Evolutionary conservation across 108 stramenopile species (phyloP).

Genomic region (Skeletonema marinoi): DNA sequence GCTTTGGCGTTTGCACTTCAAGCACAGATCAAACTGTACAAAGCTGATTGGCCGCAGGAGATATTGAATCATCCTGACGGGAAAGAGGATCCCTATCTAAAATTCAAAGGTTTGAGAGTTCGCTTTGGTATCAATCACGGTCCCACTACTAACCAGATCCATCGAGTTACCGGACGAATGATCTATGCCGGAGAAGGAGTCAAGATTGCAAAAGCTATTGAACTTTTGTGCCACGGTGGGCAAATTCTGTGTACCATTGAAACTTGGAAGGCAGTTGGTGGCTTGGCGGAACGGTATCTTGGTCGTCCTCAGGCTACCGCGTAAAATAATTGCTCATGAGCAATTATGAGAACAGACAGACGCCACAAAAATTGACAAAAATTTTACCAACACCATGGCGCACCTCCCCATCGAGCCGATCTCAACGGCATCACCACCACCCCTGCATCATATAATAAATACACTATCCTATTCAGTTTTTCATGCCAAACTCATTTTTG

Average conservation of each 20-base stretch:
- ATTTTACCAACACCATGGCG: too few relatives aligned
- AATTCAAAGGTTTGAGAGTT: slow-evolving; percentile 30
- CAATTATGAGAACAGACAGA: too few relatives aligned
- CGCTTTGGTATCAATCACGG: slow-evolving; percentile 34
- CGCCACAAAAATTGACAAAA: too few relatives aligned
- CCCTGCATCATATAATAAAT: too few relatives aligned
- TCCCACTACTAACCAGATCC: not conserved
- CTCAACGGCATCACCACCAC: too few relatives aligned
- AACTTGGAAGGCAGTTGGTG: slow-evolving; percentile 30
- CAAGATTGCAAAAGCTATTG: slow-evolving; percentile 37
- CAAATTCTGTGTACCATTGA: slow-evolving; percentile 47
- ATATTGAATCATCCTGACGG: slow-evolving; percentile 34
- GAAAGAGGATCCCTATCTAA: slow-evolving; percentile 25
- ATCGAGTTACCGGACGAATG: slow-evolving; percentile 35
- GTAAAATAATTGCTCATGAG: too few relatives aligned
- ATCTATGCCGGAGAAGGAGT: slow-evolving; percentile 36
- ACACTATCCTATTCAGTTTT: too few relatives aligned
- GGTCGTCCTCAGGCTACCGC: too few relatives aligned
- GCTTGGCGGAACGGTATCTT: slow-evolving; percentile 26
- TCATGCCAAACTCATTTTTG: too few relatives aligned
- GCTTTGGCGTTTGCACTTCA: slow-evolving; percentile 44
- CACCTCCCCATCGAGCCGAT: too few relatives aligned
- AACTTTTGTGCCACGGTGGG: slow-evolving; percentile 41
- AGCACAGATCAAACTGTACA: slow-evolving; percentile 32
- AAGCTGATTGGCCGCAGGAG: slow-evolving; percentile 36